Evolutionary conservation across 495 filamentous ascomycete species (phyloP), one percentile per base, ranked within the genome.

Genomic region (Ascobolus immersus): DNA sequence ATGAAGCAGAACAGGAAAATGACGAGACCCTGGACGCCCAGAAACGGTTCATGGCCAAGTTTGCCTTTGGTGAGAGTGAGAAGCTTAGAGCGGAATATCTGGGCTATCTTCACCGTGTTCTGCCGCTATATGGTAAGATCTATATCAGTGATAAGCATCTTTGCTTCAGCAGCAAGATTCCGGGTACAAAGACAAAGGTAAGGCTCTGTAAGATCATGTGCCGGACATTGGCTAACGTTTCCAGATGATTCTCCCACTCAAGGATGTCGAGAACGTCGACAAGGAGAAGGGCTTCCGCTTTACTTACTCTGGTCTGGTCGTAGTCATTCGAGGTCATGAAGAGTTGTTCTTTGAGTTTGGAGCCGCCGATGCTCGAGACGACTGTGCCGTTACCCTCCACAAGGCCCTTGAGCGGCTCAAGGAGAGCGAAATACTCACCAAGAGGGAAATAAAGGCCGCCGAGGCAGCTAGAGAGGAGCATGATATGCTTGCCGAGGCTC

Each of bases 341-440:
- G 89, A 96, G 48, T 54, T 96, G 2, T 94, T 96, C 52, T 94
- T 96, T 50, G 86, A 96, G 47, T 94, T 96, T 50, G 62, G 62
- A 38, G 58, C 69, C 10, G 52, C 64, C 4, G 81, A 79, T 34
- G 60, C 65, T 30, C 68, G 86, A 30, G 81, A 96, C 45, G 86
- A 96, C 47, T 93, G 81, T 45, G 64, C 71, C 2, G 64, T 84
- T 17, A 91, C 77, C 5, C 51, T 94, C 8, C 61, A 79, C 29
- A 71, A 74, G 33, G 65, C 62, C 38, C 56, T 93, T 1, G 79
- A 89, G 36, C 64, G 66, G 20, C 55, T 91, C 14, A 57, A 69
- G 35, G 80, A 81, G 43, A 74, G 75, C 2, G 67, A 66, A 13
- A 43, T 76, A 19, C 52, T 82, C 8, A 68, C 68, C 7, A 60